A percentile compares a stretch with the other conserved stretches of the same genome.
Conservation (phyloP, 768 basidiomycete genomes). For the Lactarius tabidus region DNA sequence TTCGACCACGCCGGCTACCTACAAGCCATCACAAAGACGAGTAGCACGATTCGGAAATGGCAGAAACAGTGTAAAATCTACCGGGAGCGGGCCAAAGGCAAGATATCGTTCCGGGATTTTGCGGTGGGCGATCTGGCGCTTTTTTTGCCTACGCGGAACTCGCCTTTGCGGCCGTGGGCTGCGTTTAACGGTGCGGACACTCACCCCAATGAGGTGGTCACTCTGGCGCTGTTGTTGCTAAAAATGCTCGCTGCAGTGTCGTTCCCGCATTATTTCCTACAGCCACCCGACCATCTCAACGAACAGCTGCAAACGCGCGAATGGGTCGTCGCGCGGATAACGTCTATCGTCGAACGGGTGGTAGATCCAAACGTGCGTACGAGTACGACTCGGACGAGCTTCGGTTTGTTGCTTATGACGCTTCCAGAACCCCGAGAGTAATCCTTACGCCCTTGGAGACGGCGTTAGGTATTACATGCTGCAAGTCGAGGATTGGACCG, state of each 20-base stretch:
- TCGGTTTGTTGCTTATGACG: no score
- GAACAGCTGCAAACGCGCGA: slow-evolving; percentile 88
- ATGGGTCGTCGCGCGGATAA: slow-evolving; percentile 92
- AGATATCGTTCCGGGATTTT: slow-evolving; percentile 94
- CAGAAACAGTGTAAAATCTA: slow-evolving; percentile 96
- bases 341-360: slow-evolving; percentile 79
- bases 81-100: slow-evolving; percentile 86
- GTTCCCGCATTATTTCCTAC: slow-evolving; percentile 95
- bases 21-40: slow-evolving; percentile 74
- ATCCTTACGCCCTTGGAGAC: slow-evolving; percentile 81
- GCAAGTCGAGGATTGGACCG: slow-evolving; percentile 92
- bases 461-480: slow-evolving; percentile 91
- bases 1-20: slow-evolving; percentile 84
- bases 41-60: slow-evolving; percentile 88
- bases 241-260: slow-evolving; percentile 11
- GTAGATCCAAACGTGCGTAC: slow-evolving; percentile 67
- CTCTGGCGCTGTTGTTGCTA: not conserved
- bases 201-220: not conserved
- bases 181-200: slow-evolving; percentile 95
- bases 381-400: no score
- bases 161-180: slow-evolving; percentile 89
- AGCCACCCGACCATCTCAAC: slow-evolving; percentile 74
- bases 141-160: slow-evolving; percentile 93
- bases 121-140: slow-evolving; percentile 90
- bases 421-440: slow-evolving; percentile 66